Evolutionary conservation across 1,284 basidiomycete species (phyloP).

Genomic region (Trichosporon inkin): DNA sequence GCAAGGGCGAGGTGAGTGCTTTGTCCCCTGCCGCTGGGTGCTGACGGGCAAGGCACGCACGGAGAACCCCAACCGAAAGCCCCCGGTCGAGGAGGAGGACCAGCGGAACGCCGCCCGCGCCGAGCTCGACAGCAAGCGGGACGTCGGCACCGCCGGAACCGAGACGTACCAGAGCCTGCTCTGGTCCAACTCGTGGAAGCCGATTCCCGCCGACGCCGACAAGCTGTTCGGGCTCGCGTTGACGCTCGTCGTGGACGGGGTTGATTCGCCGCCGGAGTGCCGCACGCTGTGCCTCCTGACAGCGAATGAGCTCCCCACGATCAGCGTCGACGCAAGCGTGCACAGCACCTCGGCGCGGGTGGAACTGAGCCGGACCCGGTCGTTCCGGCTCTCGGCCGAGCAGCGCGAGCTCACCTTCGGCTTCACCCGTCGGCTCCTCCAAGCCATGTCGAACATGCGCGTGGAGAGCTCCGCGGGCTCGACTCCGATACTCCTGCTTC

Average conservation of each 20-base stretch:
- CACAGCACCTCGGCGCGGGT: background rate
- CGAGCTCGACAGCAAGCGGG: background rate
- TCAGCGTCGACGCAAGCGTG: background rate
- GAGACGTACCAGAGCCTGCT: background rate
- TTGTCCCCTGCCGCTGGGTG: background rate
- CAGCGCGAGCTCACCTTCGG: slow-evolving; percentile 23
- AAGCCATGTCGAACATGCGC: slow-evolving; percentile 31
- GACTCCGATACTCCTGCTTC: slow-evolving; percentile 32
- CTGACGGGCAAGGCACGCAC: background rate
- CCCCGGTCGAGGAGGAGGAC: background rate
- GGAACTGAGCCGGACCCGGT: background rate
- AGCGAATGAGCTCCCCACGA: background rate
- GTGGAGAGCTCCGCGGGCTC: slow-evolving; percentile 20
- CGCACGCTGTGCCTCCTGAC: slow-evolving; percentile 12
- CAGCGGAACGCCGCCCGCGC: background rate
- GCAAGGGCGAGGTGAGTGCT: background rate
- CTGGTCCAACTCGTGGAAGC: slow-evolving; percentile 5
- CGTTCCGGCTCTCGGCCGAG: background rate
- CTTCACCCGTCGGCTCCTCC: slow-evolving; percentile 31
- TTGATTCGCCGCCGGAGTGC: background rate
- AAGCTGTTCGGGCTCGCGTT: background rate
- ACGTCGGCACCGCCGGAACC: background rate
- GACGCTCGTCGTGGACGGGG: background rate
- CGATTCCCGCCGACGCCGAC: background rate
- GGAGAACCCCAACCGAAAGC: background rate